Conservation (phyloP, 257 asterid species). For the Fraxinus americana region DNA sequence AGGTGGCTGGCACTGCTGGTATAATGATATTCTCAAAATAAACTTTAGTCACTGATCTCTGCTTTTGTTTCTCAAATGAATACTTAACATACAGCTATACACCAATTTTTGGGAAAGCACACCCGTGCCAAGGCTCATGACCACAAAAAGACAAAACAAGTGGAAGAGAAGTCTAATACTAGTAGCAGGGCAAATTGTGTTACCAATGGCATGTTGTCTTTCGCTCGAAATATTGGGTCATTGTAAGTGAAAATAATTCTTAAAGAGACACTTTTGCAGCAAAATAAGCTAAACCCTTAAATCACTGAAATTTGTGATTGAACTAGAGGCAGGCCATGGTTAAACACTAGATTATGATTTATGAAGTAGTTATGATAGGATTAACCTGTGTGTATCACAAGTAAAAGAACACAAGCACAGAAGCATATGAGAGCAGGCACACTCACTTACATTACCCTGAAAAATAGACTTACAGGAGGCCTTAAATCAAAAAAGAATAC, state of each 20-base stretch:
- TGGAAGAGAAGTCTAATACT: background rate
- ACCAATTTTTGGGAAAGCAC: background rate
- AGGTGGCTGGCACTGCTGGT: background rate
- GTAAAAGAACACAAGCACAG: background rate
- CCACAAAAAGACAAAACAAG: background rate
- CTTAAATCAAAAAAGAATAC: background rate
- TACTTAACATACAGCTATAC: constrained; percentile 1
- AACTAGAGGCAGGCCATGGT: background rate
- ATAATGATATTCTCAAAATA: background rate
- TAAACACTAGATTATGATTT: background rate
- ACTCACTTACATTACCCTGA: background rate
- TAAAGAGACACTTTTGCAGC: background rate
- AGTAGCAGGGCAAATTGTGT: background rate
- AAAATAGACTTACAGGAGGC: background rate
- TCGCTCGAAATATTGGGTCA: background rate
- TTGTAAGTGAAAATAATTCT: background rate
- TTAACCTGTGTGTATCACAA: background rate
- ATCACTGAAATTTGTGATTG: background rate
- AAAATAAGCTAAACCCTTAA: background rate
- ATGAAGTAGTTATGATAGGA: background rate
- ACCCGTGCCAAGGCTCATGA: background rate
- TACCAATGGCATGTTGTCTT: background rate
- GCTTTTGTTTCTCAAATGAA: background rate
- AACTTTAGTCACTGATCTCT: constrained; percentile 9
- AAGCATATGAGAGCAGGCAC: background rate